These are phyloP conservation scores for Trichophyton rubrum DNA, from an alignment of 2,329 filamentous ascomycete species.

Conservation along the genomic window DNA sequence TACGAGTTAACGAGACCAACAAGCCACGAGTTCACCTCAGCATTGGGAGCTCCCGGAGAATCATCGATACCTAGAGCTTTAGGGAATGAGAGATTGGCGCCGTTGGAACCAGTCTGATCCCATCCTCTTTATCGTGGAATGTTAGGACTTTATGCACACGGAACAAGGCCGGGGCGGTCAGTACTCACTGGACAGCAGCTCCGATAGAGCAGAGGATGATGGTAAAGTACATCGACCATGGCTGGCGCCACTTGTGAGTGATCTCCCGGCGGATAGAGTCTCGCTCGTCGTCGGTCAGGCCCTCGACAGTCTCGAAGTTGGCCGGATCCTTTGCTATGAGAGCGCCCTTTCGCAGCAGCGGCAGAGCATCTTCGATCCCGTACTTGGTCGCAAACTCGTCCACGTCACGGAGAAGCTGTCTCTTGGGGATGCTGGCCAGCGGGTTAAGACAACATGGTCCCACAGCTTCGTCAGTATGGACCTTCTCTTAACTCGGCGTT, in stretches of 20 bases:
- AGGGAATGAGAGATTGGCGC: slow-evolving; percentile 42
- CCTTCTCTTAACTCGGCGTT: not conserved
- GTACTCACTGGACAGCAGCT: slow-evolving; percentile 38
- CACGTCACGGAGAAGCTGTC: slow-evolving; percentile 30
- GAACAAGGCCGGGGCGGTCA: not conserved
- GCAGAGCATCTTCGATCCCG: slow-evolving; percentile 29
- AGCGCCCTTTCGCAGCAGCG: slow-evolving; percentile 37
- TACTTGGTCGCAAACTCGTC: slow-evolving; percentile 32
- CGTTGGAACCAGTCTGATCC: slow-evolving; percentile 44
- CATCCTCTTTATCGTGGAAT: slow-evolving; percentile 24
- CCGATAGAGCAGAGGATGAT: slow-evolving; percentile 42
- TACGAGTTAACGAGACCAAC: slow-evolving; percentile 53
- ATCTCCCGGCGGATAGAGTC: slow-evolving; percentile 35
- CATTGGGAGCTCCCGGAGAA: slow-evolving; percentile 22
- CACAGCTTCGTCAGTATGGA: no score
- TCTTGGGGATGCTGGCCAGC: slow-evolving; percentile 29
- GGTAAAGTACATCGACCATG: slow-evolving; percentile 37
- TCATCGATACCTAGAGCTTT: slow-evolving; percentile 34
- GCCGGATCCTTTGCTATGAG: slow-evolving; percentile 39
- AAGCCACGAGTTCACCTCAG: slow-evolving; percentile 42
- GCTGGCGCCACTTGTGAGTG: slow-evolving; percentile 40
- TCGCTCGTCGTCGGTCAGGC: slow-evolving; percentile 32
- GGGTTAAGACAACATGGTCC: slow-evolving; percentile 32
- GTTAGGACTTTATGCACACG: not conserved
- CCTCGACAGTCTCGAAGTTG: slow-evolving; percentile 33